Evolutionary conservation across 169 alveolate genomes (phyloP).

Genomic region (Amoebophrya sp.): DNA sequence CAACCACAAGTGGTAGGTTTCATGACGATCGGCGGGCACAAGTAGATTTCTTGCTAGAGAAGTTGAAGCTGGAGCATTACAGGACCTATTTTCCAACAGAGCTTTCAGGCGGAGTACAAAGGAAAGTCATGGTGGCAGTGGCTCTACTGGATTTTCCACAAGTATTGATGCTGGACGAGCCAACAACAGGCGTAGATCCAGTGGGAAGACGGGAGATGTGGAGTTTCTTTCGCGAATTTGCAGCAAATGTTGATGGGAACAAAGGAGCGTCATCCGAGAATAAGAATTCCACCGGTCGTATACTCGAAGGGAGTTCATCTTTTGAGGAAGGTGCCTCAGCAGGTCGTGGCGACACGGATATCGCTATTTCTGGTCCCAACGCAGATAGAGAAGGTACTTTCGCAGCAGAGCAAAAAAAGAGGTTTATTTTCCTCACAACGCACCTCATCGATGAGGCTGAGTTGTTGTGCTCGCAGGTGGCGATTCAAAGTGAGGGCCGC

Average conservation of each 20-base stretch:
- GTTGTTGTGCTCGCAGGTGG: constrained; percentile 68
- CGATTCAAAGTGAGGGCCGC: constrained; percentile 68
- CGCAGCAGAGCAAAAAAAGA: too few relatives aligned
- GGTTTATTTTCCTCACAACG: constrained; percentile 62
- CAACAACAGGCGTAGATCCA: constrained; percentile 83
- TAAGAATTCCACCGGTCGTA: too few relatives aligned
- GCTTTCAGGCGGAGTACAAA: constrained; percentile 72
- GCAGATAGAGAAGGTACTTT: too few relatives aligned
- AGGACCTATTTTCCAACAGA: not conserved
- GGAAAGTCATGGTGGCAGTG: constrained; percentile 73
- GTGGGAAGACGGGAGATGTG: constrained; percentile 60
- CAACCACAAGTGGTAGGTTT: too few relatives aligned
- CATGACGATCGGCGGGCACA: too few relatives aligned
- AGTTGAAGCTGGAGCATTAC: not conserved
- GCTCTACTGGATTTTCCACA: constrained; percentile 77
- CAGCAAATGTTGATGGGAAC: too few relatives aligned
- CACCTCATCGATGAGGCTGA: constrained; percentile 85
- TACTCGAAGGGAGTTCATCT: too few relatives aligned
- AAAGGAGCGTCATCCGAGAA: too few relatives aligned
- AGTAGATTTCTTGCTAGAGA: not conserved
- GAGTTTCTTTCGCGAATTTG: constrained; percentile 64
- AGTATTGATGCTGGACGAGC: constrained; percentile 73
- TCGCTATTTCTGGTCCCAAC: too few relatives aligned
- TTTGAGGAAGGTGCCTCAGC: too few relatives aligned
- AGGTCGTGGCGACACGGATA: too few relatives aligned